A percentile compares a stretch with the other conserved stretches of the same genome.
phyloP scores from a whole-genome alignment of 2,329 filamentous ascomycete genomes.

The Verticillium alfalfae region DNA sequence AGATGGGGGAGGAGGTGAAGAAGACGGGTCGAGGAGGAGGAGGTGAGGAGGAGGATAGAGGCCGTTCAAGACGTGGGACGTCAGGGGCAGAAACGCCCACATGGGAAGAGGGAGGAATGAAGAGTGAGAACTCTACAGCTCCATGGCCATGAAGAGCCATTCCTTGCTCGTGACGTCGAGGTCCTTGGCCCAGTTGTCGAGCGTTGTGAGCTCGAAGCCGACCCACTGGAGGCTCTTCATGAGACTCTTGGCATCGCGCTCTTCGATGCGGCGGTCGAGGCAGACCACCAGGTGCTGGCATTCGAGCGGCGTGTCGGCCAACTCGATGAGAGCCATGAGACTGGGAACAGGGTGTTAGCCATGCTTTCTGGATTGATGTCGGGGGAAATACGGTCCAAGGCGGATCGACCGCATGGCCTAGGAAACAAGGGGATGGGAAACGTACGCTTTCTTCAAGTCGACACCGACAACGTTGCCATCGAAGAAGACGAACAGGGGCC shows the following conservation, averaged over 20 bases:
- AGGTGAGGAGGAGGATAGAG: too few species aligned
- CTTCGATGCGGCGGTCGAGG: slow-evolving; percentile 65
- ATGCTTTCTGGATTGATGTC: not conserved
- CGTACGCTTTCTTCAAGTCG: slow-evolving; percentile 84
- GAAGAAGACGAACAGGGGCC: slow-evolving; percentile 83
- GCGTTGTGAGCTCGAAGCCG: slow-evolving; percentile 76
- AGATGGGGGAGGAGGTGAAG: not conserved
- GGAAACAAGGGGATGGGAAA: slow-evolving; percentile 11
- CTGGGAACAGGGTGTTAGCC: slow-evolving; percentile 37
- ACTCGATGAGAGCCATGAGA: slow-evolving; percentile 84
- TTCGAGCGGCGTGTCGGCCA: slow-evolving; percentile 70
- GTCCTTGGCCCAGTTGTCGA: slow-evolving; percentile 67
- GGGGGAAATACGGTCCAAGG: too few species aligned
- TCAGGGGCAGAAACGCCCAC: not conserved
- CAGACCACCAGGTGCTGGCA: slow-evolving; percentile 77
- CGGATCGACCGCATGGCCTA: too few species aligned
- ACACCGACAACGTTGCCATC: slow-evolving; percentile 63
- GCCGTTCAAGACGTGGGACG: too few species aligned
- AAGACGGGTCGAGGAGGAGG: too few species aligned
- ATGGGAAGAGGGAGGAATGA: not conserved
- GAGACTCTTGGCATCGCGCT: slow-evolving; percentile 58
- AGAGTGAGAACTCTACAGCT: slow-evolving; percentile 48
- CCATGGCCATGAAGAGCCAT: slow-evolving; percentile 88
- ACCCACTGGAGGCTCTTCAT: slow-evolving; percentile 89
- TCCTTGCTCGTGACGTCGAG: slow-evolving; percentile 64